Percentiles rank a stretch among this genome's conserved stretches.
These are phyloP conservation scores for Amauroascus verrucosus DNA, from an alignment of 2,329 filamentous ascomycete species.

Conservation along the genomic window DNA sequence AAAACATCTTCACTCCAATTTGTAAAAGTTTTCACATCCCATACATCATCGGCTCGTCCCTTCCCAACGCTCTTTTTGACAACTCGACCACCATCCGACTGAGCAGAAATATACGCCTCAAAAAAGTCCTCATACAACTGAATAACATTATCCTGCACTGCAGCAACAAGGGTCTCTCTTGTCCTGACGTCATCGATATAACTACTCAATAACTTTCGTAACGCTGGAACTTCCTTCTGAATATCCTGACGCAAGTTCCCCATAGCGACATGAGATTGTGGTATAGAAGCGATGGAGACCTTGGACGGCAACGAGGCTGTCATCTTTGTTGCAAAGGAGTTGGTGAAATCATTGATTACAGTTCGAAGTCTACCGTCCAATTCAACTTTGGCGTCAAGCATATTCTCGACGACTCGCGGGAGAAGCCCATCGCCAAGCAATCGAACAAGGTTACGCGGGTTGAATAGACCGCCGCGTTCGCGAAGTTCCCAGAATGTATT, in stretches of 20 bases:
- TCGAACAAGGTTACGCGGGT: constrained; percentile 51
- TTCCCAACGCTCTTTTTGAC: constrained; percentile 27
- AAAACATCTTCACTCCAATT: constrained; percentile 54
- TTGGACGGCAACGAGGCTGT: constrained; percentile 37
- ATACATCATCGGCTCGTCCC: constrained; percentile 52
- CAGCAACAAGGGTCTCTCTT: constrained; percentile 55
- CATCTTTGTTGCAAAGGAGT: constrained; percentile 47
- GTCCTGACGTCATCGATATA: constrained; percentile 57
- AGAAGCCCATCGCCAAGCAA: constrained; percentile 49
- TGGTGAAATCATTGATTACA: constrained; percentile 58
- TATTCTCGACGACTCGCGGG: constrained; percentile 58
- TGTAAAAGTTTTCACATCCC: constrained; percentile 55
- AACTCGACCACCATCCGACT: constrained; percentile 20
- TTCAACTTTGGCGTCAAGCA: constrained; percentile 61
- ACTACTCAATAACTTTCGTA: constrained; percentile 49
- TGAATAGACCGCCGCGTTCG: constrained; percentile 55
- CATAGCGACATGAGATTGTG: constrained; percentile 27
- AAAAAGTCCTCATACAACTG: constrained; percentile 56
- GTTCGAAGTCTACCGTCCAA: constrained; percentile 52
- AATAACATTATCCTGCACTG: constrained; percentile 54
- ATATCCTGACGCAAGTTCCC: constrained; percentile 44
- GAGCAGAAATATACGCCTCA: constrained; percentile 41
- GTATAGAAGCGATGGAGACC: constrained; percentile 4
- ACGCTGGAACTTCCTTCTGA: constrained; percentile 47
- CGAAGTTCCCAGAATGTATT: constrained; percentile 59